Percentiles rank a stretch among this genome's conserved stretches.
These are phyloP conservation scores for Ustilago sp. DNA, from an alignment of 1,284 basidiomycete genomes.

Conservation along the genomic window DNA sequence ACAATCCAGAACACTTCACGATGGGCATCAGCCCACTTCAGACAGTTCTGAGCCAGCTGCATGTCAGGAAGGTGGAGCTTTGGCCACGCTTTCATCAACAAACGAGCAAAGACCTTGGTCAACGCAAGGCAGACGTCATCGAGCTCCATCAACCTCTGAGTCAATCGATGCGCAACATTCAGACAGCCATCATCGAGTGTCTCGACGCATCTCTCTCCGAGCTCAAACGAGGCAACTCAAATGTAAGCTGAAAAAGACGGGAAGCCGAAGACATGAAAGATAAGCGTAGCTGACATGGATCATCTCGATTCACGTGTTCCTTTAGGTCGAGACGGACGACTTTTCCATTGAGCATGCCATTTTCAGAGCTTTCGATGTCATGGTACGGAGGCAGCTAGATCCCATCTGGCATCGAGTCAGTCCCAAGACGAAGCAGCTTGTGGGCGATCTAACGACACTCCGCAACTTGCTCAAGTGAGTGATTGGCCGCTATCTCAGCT, in stretches of 20 bases:
- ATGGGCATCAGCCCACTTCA: conserved; percentile 90
- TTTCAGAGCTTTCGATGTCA: conserved; percentile 90
- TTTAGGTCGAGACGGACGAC: conserved; percentile 90
- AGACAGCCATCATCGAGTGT: conserved; percentile 91
- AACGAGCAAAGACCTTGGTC: conserved; percentile 58
- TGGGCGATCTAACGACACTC: conserved; percentile 86
- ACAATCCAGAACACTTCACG: conserved; percentile 93
- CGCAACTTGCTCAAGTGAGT: conserved; percentile 84
- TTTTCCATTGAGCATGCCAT: conserved; percentile 92
- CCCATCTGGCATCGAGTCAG: conserved; percentile 97
- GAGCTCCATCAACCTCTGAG: conserved; percentile 90
- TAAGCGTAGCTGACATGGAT: not conserved
- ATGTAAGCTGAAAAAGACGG: conserved; percentile 73
- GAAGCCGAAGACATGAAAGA: not conserved
- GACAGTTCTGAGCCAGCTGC: conserved; percentile 91
- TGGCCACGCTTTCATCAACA: conserved; percentile 84
- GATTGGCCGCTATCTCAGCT: not conserved
- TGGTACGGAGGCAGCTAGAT: conserved; percentile 89
- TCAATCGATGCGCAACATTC: conserved; percentile 88
- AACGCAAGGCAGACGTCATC: conserved; percentile 83
- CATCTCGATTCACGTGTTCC: too few species aligned
- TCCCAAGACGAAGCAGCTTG: conserved; percentile 88
- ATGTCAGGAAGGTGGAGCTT: conserved; percentile 86
- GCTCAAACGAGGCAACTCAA: conserved; percentile 86
- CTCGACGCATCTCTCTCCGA: conserved; percentile 92